Evolutionary conservation across 1,139 yeast species (phyloP).

Genomic region (Chernovozyma aurita): DNA sequence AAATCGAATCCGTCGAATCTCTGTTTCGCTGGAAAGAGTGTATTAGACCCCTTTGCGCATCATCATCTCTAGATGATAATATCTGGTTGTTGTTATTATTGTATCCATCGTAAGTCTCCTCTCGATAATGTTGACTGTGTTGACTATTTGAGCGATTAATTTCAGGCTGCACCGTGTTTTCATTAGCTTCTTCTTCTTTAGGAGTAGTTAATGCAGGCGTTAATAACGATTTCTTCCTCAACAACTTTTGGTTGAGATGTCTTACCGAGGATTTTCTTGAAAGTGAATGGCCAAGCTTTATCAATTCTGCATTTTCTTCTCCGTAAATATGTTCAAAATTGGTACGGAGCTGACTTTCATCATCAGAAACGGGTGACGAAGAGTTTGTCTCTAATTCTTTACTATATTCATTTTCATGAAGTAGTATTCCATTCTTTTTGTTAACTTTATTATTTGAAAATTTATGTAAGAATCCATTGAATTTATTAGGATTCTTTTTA

Average conservation of each 20-base stretch:
- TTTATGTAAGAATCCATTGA: neutral
- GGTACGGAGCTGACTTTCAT: neutral
- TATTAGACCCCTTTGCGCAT: slow-evolving; percentile 4
- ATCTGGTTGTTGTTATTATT: slow-evolving; percentile 2
- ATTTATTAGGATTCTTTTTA: neutral
- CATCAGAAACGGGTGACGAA: neutral
- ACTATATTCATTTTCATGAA: neutral
- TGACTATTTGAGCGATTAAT: slow-evolving; percentile 2
- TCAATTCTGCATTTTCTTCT: slow-evolving; percentile 13
- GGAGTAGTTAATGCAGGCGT: neutral
- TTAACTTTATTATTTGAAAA: neutral
- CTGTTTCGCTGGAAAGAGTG: slow-evolving; percentile 3
- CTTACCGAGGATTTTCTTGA: slow-evolving; percentile 25
- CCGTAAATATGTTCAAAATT: neutral
- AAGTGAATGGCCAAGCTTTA: slow-evolving; percentile 29
- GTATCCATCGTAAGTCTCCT: slow-evolving; percentile 16
- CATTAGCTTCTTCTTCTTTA: neutral
- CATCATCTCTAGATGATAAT: neutral
- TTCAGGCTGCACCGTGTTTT: neutral
- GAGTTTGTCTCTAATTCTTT: neutral
- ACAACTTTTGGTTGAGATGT: slow-evolving; percentile 13
- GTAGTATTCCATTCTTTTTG: neutral
- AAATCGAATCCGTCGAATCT: slow-evolving; percentile 14
- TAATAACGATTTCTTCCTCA: neutral
- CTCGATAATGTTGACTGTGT: slow-evolving; percentile 12